Base-by-base conservation (phyloP, 257 asterid species). In the Petunia axillaris region DNA sequence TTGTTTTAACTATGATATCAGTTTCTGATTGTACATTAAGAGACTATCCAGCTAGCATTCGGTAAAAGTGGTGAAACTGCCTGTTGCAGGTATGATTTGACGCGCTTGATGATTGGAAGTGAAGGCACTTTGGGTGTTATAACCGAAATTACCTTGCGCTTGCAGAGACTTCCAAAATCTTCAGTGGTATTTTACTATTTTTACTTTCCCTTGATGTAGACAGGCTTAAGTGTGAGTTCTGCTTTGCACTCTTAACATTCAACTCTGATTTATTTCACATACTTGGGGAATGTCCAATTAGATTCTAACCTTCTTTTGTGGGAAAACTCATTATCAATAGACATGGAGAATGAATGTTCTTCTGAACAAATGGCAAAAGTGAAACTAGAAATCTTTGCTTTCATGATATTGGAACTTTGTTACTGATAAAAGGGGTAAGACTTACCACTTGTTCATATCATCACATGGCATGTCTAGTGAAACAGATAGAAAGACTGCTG, bases 121-220 rank as follows among this genome's bases (percentile, higher is more conserved):
- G 99, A 96, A 91, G 99, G 99, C 81, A 96, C 99, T 59, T 74
- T 96, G 87, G 99, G 99, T 75, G 95, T 96, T 79, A 92, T 96
- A 83, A 91, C 99, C 8, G 99, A 91, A 87, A 92, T 94, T 81
- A 96, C 99, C 70, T 77, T 96, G 88, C 98, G 99, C 68, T 91
- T 96, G 86, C 99, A 96, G 86, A 94, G 86, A 88, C 91, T 94
- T 81, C 98, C 99, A 58, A 88, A 90, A 81, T 44, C 84, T 41
- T 92, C 99, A 5, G 98, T 96, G 97, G 99, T 95, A 93, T 62
- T 84, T 81, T 64, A 79, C 9, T 73, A 78, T 64, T 75, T 81
- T 73, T 75, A 57, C 77, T 80, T 54, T 71, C 58, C 81, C 75
- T 79, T 84, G 76, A 58, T 84, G 36, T 16, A 63, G 58, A 39